Percentiles rank a stretch among this genome's conserved stretches.
These are phyloP conservation scores for Calonectria henricotiae DNA, from an alignment of 2,329 filamentous ascomycete species.

Conservation along the genomic window DNA sequence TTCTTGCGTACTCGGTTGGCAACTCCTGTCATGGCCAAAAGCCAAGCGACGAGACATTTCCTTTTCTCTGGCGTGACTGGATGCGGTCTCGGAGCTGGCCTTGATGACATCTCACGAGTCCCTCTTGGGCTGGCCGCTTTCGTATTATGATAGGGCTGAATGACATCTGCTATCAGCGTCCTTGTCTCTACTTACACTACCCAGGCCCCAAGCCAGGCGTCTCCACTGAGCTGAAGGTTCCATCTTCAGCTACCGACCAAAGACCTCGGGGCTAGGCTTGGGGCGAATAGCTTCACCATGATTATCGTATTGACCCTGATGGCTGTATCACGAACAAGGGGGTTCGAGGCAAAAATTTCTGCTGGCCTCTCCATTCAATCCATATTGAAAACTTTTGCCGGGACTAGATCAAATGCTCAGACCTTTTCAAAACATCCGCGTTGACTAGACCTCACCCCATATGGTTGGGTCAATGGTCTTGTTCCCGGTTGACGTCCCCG, in stretches of 20 bases:
- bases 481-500: conserved; percentile 19
- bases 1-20: conserved; percentile 35
- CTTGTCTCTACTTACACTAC: conserved; percentile 33
- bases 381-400: conserved; percentile 18
- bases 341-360: conserved; percentile 34
- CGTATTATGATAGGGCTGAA: conserved; percentile 45
- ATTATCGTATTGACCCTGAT: conserved; percentile 21
- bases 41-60: conserved; percentile 14
- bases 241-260: conserved; percentile 37
- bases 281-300: conserved; percentile 31
- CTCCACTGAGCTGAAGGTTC: conserved; percentile 32
- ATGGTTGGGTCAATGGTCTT: conserved; percentile 32
- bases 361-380: conserved; percentile 20
- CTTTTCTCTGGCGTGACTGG: conserved; percentile 31
- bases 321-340: conserved; percentile 37
- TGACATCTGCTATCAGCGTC: conserved; percentile 29
- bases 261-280: conserved; percentile 29
- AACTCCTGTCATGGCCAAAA: conserved; percentile 25
- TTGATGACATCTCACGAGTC: conserved; percentile 22
- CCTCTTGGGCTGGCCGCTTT: conserved; percentile 17
- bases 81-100: conserved; percentile 7
- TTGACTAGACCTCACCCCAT: conserved; percentile 19
- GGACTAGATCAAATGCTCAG: conserved; percentile 5
- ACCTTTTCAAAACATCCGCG: conserved; percentile 23
- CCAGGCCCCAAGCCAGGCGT: conserved; percentile 35